Evolutionary conservation across 2,329 filamentous ascomycete genomes (phyloP).

Genomic region (Acarospora socialis): DNA sequence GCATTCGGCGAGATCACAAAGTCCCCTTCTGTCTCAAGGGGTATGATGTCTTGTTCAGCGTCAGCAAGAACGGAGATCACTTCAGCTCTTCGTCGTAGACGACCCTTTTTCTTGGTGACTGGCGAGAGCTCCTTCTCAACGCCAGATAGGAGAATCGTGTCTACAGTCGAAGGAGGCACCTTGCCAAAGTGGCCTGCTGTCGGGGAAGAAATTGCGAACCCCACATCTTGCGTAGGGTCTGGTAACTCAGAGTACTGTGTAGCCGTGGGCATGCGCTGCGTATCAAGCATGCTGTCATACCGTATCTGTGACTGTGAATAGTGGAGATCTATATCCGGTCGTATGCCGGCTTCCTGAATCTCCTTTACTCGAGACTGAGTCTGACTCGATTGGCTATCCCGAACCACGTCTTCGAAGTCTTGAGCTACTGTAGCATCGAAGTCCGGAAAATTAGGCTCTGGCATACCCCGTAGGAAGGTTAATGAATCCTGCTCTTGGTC

Average conservation of each 20-base stretch:
- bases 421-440: conserved; percentile 45
- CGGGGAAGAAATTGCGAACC: conserved; percentile 60
- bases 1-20: conserved; percentile 35
- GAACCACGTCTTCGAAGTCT: conserved; percentile 46
- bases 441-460: conserved; percentile 42
- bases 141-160: conserved; percentile 45
- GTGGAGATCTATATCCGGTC: conserved; percentile 36
- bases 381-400: conserved; percentile 40
- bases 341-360: conserved; percentile 17
- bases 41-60: conserved; percentile 14
- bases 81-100: conserved; percentile 34
- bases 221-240: conserved; percentile 68
- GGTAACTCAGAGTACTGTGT: conserved; percentile 57
- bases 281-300: conserved; percentile 5
- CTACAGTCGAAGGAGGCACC: conserved; percentile 52
- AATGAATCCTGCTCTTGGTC: conserved; percentile 34
- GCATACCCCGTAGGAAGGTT: conserved; percentile 35
- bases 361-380: conserved; percentile 29
- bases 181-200: conserved; percentile 53
- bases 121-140: conserved; percentile 46
- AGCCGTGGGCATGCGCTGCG: conserved; percentile 19
- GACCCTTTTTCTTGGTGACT: conserved; percentile 46
- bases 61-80: conserved; percentile 33
- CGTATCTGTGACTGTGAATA: conserved; percentile 45
- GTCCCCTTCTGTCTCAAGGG: conserved; percentile 20